A percentile compares a stretch with the other conserved stretches of the same genome.
Evolutionary conservation across 2,329 filamentous ascomycete genomes (phyloP).

Genomic region (Rutstroemia sp.): DNA sequence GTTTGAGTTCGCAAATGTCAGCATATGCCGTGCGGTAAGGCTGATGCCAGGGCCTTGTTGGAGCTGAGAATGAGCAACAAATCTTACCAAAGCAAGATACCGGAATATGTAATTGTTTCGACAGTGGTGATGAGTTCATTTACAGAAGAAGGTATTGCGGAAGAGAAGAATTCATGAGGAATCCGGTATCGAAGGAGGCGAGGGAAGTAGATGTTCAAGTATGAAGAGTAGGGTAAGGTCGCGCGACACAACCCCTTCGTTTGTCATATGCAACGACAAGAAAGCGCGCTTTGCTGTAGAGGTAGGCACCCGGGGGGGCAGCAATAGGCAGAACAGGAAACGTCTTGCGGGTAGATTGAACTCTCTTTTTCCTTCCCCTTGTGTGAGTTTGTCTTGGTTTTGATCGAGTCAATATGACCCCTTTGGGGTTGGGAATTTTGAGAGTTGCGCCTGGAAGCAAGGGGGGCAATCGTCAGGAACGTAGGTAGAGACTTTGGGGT

Average conservation of each 20-base stretch:
- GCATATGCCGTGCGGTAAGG: constrained; percentile 27
- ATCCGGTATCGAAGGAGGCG: constrained; percentile 27
- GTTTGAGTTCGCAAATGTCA: constrained; percentile 24
- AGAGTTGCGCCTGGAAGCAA: constrained; percentile 21
- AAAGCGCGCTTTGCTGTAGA: constrained; percentile 23
- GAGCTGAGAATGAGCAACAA: constrained; percentile 20
- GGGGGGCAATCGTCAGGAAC: constrained; percentile 22
- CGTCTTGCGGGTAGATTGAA: constrained; percentile 17
- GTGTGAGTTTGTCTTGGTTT: constrained; percentile 16
- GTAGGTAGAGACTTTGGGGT: constrained; percentile 8
- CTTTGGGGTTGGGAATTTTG: constrained; percentile 11
- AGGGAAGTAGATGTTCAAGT: constrained; percentile 24
- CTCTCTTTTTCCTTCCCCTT: constrained; percentile 5
- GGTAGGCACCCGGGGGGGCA: constrained; percentile 27
- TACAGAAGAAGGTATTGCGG: constrained; percentile 25
- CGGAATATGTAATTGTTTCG: constrained; percentile 27
- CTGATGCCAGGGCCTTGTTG: constrained; percentile 22
- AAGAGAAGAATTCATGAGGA: constrained; percentile 20
- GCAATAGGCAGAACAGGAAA: constrained; percentile 14
- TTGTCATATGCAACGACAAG: constrained; percentile 30
- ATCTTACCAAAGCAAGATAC: constrained; percentile 25
- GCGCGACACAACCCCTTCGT: constrained; percentile 31
- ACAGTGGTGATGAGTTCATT: constrained; percentile 27
- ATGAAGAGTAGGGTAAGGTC: constrained; percentile 25
- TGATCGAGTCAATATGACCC: constrained; percentile 18